Evolutionary conservation across 73 alveolate species (phyloP).

Genomic region (Tetrahymena borealis): DNA sequence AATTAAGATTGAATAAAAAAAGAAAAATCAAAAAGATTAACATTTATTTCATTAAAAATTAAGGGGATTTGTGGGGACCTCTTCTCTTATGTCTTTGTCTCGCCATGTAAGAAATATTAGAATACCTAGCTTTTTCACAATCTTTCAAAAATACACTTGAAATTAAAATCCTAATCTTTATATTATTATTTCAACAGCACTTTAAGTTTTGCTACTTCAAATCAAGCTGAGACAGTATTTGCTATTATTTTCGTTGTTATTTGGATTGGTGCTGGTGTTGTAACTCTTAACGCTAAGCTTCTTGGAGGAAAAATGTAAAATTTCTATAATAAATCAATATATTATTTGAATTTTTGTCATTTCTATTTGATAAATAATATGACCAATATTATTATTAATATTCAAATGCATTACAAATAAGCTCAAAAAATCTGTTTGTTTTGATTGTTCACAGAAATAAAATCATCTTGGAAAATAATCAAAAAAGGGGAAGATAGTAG

Average conservation of each 20-base stretch:
- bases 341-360: too few species aligned
- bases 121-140: conserved; percentile 46
- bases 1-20: not conserved
- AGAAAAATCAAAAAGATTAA: not conserved
- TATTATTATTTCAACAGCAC: conserved; percentile 56
- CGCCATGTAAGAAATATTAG: conserved; percentile 3
- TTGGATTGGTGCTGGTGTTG: conserved; percentile 89
- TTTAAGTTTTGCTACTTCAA: conserved; percentile 45
- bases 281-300: conserved; percentile 79
- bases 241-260: conserved; percentile 78
- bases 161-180: too few species aligned
- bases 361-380: too few species aligned
- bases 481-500: too few species aligned
- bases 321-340: too few species aligned
- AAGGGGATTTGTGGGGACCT: conserved; percentile 98
- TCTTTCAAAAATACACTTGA: not conserved
- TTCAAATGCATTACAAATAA: too few species aligned
- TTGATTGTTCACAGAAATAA: too few species aligned
- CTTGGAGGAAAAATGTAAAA: conserved; percentile 76
- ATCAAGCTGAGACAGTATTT: conserved; percentile 40
- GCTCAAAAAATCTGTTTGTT: too few species aligned
- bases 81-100: conserved; percentile 59
- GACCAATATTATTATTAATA: too few species aligned
- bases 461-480: too few species aligned
- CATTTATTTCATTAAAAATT: not conserved